These are phyloP conservation scores for Cutaneotrichosporon sp. DNA, from an alignment of 1,284 basidiomycete species.

Conservation along the genomic window DNA sequence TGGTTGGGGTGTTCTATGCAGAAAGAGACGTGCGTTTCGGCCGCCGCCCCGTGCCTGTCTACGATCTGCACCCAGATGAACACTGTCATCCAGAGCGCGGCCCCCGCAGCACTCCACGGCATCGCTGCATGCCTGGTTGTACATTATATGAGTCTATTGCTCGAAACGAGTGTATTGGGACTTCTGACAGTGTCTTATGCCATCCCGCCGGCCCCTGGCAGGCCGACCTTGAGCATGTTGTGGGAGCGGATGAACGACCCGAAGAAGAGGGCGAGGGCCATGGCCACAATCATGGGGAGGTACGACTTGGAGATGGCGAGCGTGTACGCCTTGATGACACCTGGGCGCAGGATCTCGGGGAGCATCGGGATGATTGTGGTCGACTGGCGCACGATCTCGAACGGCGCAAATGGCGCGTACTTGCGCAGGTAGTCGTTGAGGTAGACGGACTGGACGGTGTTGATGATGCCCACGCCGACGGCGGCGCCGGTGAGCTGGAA, in stretches of 20 bases:
- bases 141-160: background rate
- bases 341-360: constrained; percentile 38
- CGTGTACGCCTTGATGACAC: constrained; percentile 56
- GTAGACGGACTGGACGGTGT: constrained; percentile 52
- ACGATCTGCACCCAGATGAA: no score
- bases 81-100: no score
- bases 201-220: background rate
- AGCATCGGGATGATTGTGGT: constrained; percentile 41
- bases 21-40: no score
- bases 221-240: constrained; percentile 49
- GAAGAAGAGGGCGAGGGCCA: constrained; percentile 45
- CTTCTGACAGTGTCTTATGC: background rate
- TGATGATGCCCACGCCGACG: constrained; percentile 54
- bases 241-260: constrained; percentile 53
- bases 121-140: background rate
- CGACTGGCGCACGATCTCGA: constrained; percentile 42
- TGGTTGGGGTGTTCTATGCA: no score
- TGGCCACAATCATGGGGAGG: constrained; percentile 55
- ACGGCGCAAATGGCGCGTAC: constrained; percentile 42
- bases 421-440: constrained; percentile 36
- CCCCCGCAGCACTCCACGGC: no score
- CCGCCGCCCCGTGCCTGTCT: no score
- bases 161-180: background rate
- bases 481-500: constrained; percentile 55
- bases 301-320: constrained; percentile 54